Evolutionary conservation across 805 yeast species (phyloP).

Genomic region (Myxozyma neglecta): DNA sequence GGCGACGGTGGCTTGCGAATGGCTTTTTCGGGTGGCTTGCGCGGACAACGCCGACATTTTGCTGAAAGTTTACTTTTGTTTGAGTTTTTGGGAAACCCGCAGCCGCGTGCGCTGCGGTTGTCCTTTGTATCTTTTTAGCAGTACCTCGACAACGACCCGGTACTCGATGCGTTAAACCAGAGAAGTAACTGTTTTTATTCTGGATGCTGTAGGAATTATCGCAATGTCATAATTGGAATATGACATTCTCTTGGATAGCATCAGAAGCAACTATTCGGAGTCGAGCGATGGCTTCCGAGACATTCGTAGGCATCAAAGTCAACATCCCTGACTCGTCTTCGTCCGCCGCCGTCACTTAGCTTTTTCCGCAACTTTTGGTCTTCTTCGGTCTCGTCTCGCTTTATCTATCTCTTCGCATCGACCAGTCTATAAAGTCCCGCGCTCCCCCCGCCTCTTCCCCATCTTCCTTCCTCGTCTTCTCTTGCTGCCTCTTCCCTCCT

Average conservation of each 20-base stretch:
- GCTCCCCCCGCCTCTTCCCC: not conserved
- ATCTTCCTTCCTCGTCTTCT: not conserved
- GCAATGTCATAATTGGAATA: no score
- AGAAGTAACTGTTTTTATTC: no score
- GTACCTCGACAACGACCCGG: no score
- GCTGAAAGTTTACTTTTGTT: not conserved
- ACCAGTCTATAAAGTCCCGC: not conserved
- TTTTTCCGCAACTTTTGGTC: not conserved
- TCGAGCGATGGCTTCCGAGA: no score
- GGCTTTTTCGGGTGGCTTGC: not conserved
- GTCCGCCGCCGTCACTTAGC: not conserved
- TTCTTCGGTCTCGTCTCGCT: not conserved
- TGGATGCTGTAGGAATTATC: no score
- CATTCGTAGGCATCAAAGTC: no score
- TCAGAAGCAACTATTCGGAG: no score
- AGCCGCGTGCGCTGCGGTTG: not conserved
- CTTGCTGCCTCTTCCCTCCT: slow-evolving; percentile 1
- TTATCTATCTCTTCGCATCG: not conserved
- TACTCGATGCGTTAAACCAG: no score
- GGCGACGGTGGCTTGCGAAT: no score
- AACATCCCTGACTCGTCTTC: not conserved
- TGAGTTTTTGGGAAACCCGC: not conserved
- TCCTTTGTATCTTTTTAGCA: not conserved
- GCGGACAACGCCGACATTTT: not conserved
- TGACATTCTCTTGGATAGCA: no score